Conservation (phyloP, 2,329 filamentous ascomycete genomes). For the Bipolaris oryzae region DNA sequence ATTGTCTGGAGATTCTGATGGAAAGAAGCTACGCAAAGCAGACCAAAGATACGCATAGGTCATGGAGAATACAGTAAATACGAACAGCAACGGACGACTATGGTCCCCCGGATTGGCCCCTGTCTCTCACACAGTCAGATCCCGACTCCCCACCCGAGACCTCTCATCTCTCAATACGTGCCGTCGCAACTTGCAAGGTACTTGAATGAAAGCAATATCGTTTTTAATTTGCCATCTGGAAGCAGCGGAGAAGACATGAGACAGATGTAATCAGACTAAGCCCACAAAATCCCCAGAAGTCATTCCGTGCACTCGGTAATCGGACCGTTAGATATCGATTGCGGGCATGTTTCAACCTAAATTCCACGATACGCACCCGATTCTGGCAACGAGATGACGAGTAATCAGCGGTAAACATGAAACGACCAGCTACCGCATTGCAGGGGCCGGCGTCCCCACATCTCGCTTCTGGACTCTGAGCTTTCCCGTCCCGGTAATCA, state of each 20-base stretch:
- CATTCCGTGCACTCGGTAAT: neutral
- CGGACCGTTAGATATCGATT: neutral
- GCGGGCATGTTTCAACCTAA: neutral
- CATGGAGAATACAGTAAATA: neutral
- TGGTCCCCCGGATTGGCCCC: neutral
- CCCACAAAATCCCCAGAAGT: neutral
- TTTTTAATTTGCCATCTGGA: neutral
- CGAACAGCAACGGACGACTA: neutral
- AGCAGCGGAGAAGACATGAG: neutral
- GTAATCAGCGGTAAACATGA: neutral
- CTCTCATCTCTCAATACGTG: neutral
- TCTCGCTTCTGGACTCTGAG: neutral
- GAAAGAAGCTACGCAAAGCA: too few relatives aligned
- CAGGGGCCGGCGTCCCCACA: neutral
- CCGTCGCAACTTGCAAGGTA: neutral
- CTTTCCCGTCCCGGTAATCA: neutral
- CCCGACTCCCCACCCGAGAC: neutral
- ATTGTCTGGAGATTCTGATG: too few relatives aligned
- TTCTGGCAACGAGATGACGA: neutral
- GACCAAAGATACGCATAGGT: too few relatives aligned
- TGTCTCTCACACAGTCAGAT: neutral
- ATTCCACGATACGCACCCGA: neutral
- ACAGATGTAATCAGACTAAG: neutral
- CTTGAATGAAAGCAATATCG: neutral
- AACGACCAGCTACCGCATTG: neutral